Conservation (phyloP, 2,329 filamentous ascomycete species). For the Aureobasidium sp. region DNA sequence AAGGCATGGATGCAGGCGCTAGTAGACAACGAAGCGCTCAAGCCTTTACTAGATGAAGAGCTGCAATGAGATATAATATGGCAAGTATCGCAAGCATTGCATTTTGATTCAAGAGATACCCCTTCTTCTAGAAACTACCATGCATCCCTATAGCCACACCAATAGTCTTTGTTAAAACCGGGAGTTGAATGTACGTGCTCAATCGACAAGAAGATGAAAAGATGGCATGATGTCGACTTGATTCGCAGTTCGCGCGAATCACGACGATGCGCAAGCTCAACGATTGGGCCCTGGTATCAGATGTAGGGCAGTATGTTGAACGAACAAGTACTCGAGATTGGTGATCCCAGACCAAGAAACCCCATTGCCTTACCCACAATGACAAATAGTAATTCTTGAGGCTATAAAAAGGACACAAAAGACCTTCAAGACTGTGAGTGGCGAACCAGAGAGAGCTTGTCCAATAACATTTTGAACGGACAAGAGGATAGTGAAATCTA, state of each 20-base stretch:
- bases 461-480: no score
- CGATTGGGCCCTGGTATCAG: not conserved
- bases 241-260: not conserved
- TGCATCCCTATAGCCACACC: no score
- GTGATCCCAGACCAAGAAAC: not conserved
- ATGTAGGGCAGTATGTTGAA: not conserved
- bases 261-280: not conserved
- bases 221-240: not conserved
- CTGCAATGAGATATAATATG: not conserved
- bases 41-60: constrained; percentile 21
- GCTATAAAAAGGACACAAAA: not conserved
- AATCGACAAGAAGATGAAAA: not conserved
- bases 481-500: no score
- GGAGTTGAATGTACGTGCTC: no score
- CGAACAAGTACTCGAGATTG: not conserved
- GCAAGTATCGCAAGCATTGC: constrained; percentile 3
- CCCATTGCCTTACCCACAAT: not conserved
- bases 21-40: constrained; percentile 57
- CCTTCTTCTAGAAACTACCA: not conserved
- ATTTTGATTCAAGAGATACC: constrained; percentile 9
- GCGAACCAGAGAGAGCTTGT: no score
- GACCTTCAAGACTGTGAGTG: no score
- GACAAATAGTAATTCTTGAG: no score
- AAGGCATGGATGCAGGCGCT: constrained; percentile 60
- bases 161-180: no score